Conservation (phyloP, 345 rosid species). For the Corchorus olitorius region DNA sequence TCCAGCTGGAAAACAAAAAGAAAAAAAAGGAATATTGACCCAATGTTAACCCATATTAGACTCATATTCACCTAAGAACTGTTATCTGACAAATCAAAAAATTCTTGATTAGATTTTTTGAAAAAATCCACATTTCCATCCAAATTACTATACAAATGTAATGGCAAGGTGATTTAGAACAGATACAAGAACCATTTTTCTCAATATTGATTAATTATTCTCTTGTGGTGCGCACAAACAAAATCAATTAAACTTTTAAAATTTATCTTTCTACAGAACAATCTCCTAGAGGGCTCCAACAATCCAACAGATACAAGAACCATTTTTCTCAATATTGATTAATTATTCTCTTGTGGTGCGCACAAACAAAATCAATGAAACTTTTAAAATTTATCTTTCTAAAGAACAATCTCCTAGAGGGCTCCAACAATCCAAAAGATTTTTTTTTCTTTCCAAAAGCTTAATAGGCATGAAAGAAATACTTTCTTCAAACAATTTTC, state of each 20-base stretch:
- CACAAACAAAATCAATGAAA: neutral
- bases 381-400: neutral
- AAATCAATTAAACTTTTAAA: neutral
- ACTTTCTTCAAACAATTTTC: neutral
- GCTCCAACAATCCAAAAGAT: slow-evolving; percentile 8
- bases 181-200: neutral
- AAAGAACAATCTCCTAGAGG: neutral
- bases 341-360: neutral
- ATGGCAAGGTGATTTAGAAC: neutral
- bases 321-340: neutral
- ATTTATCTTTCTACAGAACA: neutral
- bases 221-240: neutral
- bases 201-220: neutral
- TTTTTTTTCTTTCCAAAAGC: neutral
- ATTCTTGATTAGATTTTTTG: neutral
- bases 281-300: neutral
- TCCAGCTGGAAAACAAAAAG: slow-evolving; percentile 56
- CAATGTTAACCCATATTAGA: slow-evolving; percentile 8
- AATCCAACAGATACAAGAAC: slow-evolving; percentile 16
- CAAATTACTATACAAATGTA: neutral
- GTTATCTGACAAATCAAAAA: neutral
- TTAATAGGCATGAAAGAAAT: slow-evolving; percentile 2
- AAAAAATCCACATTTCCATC: neutral
- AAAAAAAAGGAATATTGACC: neutral
- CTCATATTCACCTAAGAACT: slow-evolving; percentile 15